Evolutionary conservation across 148 eudicot species (phyloP), one percentile per base, ranked within the genome.

Genomic region (Fagopyrum tataricum): DNA sequence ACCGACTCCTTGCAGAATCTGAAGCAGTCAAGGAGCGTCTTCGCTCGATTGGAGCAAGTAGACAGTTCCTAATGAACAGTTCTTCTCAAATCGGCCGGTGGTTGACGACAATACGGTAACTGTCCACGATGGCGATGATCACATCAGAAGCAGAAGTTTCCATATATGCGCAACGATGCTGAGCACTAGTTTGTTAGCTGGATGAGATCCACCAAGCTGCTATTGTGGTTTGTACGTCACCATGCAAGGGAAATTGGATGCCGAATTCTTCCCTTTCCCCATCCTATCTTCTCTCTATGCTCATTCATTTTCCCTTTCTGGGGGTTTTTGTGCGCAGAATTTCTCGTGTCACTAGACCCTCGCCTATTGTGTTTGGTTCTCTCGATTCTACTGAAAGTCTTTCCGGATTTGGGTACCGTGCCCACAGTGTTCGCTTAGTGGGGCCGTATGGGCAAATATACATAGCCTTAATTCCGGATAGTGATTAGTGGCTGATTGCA

Each of bases 201-300:
- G 66, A 59, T 15, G 66, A 59, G 66, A 59, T 59, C 66, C 26
- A 12, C 66, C 66, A 8, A 59, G 66, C 39, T 59, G 40, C 66
- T 59, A 4, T 59, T 37, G 66, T 24, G 66, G 31, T 59, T 59
- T 59, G 66, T 40, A 67, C 47, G 46, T 67, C 26, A 40, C 71
- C 71, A 67, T 67, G 71, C 71, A 67, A 21, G 44, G 47, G n/a
- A 31, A 13, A 67, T 67, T 20, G 47, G 17, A 67, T 39, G 47
- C 44, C 37, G 37, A 31, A 31, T 31, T 31, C 71, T 67, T 67
- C 71, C 17, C 24, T 37, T n/a, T 44, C 71, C 67, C 24, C 47
- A 17, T 40, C 24, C 10, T 51, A 12, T n/a, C 15, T 17, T 40
- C 43, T 9, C 44, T 67, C 47, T 67, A 9, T 42, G n/a, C 47